Evolutionary conservation across 1,284 basidiomycete species (phyloP).

Genomic region (Thecaphora thlaspeos): DNA sequence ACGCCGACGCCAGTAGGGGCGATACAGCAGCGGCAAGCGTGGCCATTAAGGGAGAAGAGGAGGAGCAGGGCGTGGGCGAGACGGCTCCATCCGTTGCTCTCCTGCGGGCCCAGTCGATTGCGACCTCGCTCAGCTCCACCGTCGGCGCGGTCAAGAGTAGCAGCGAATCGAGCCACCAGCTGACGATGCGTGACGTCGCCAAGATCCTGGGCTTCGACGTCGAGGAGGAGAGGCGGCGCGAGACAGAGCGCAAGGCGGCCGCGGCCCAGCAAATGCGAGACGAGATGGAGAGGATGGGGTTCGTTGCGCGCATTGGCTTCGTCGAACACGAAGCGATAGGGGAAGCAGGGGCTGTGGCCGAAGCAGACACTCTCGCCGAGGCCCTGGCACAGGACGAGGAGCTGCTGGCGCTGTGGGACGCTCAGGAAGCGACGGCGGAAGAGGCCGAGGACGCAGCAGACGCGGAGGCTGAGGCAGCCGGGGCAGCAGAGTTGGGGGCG

Average conservation of each 20-base stretch:
- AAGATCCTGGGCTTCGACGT: slow-evolving; percentile 34
- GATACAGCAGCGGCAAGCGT: no score
- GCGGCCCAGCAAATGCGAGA: no score
- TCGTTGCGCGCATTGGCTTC: background rate
- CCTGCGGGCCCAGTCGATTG: slow-evolving; percentile 26
- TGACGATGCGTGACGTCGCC: slow-evolving; percentile 26
- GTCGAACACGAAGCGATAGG: slow-evolving; percentile 1
- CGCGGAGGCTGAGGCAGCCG: no score
- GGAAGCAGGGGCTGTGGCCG: background rate
- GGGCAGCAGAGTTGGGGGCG: no score
- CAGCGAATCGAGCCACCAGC: slow-evolving; percentile 10
- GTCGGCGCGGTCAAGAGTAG: slow-evolving; percentile 18
- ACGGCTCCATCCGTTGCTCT: background rate
- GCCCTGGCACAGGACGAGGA: no score
- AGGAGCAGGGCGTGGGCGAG: background rate
- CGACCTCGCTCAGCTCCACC: slow-evolving; percentile 24
- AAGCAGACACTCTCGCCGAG: no score
- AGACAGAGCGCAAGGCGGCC: slow-evolving; percentile 1
- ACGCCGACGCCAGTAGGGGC: no score
- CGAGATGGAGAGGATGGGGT: no score
- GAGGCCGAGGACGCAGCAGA: no score
- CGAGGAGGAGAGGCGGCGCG: slow-evolving; percentile 22
- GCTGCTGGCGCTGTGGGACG: no score
- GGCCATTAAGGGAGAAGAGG: background rate
- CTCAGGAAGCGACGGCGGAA: no score